Evolutionary conservation across 148 eudicot species (phyloP).

Genomic region (Hydrangea macrophylla): DNA sequence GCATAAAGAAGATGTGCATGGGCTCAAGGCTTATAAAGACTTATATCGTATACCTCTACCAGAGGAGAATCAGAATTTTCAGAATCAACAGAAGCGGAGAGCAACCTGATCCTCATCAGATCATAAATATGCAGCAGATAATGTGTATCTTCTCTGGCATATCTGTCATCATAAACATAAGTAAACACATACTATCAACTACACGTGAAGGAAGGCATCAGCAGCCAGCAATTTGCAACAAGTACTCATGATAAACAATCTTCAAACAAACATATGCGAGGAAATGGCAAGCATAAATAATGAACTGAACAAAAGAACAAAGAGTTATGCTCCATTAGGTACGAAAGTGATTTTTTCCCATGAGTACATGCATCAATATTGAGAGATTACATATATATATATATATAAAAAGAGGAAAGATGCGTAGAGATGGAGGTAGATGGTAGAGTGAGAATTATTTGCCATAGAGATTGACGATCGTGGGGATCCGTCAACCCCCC

Average conservation of each 20-base stretch:
- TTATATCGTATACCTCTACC: slow-evolving; percentile 68
- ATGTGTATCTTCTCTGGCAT: slow-evolving; percentile 98
- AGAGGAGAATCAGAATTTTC: slow-evolving; percentile 51
- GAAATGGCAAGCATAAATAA: not conserved
- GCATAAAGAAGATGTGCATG: slow-evolving; percentile 2
- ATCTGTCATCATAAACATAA: slow-evolving; percentile 39
- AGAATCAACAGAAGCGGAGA: slow-evolving; percentile 44
- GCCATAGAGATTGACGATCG: no score
- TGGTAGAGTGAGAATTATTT: no score
- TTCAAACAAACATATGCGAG: not conserved
- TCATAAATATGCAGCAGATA: slow-evolving; percentile 85
- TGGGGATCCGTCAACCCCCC: no score
- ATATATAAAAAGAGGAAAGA: no score
- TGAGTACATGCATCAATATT: no score
- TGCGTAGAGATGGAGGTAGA: no score
- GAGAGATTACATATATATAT: no score
- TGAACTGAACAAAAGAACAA: not conserved
- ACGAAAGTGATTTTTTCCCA: no score
- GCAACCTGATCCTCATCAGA: slow-evolving; percentile 61
- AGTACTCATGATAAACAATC: not conserved
- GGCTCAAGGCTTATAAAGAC: not conserved
- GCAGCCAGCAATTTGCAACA: slow-evolving; percentile 1
- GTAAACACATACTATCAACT: not conserved
- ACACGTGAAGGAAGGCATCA: not conserved
- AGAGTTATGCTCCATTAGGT: no score